Evolutionary conservation across 202 grass and related monocot species (phyloP).

Genomic region (Eragrostis tef): DNA sequence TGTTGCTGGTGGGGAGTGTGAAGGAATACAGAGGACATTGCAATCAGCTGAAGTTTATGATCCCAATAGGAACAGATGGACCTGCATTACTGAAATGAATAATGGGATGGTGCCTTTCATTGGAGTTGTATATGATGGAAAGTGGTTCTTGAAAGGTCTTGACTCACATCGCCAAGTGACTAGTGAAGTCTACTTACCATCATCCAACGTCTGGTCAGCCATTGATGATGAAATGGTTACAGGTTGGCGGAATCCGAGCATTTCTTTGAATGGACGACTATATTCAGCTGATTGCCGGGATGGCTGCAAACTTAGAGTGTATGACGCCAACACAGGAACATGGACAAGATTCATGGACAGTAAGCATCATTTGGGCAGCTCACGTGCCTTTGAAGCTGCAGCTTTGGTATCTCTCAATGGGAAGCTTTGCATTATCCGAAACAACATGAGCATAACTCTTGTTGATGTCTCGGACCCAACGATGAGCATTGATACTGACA

Average conservation of each 20-base stretch:
- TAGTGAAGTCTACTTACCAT: conserved; percentile 67
- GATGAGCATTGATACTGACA: conserved; percentile 55
- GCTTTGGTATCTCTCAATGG: conserved; percentile 77
- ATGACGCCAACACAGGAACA: conserved; percentile 61
- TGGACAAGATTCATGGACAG: conserved; percentile 79
- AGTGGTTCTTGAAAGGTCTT: conserved; percentile 77
- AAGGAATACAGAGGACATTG: conserved; percentile 77
- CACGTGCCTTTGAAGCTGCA: conserved; percentile 71
- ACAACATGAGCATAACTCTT: conserved; percentile 79
- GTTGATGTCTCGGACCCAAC: conserved; percentile 58
- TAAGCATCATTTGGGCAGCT: conserved; percentile 67
- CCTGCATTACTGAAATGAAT: conserved; percentile 72
- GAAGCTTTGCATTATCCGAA: conserved; percentile 71
- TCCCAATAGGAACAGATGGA: conserved; percentile 75
- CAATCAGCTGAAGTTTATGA: conserved; percentile 82
- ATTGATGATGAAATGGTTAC: conserved; percentile 72
- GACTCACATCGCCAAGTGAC: conserved; percentile 71
- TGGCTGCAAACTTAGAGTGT: conserved; percentile 78
- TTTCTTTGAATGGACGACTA: conserved; percentile 67
- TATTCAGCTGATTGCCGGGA: conserved; percentile 78
- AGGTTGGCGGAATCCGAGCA: conserved; percentile 76
- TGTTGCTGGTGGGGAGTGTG: conserved; percentile 80
- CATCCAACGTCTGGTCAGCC: conserved; percentile 56
- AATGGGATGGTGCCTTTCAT: conserved; percentile 86
- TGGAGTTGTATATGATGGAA: conserved; percentile 74